phyloP scores from a whole-genome alignment of 1,284 basidiomycete species.

The Meira miltonrushii region DNA sequence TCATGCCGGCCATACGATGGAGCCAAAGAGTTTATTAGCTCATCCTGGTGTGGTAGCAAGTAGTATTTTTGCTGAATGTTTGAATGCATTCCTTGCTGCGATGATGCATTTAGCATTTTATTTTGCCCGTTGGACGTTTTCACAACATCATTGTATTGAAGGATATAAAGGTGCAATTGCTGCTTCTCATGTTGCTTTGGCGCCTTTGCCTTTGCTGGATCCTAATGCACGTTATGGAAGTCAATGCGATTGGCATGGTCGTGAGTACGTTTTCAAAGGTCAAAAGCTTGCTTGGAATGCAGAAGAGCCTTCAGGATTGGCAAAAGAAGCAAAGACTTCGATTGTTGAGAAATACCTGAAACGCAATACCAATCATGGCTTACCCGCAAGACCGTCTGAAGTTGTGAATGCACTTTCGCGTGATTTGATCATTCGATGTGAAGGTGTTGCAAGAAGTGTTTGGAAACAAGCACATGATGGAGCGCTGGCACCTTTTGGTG shows the following conservation, averaged over 20 bases:
- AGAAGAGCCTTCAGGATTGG: not conserved
- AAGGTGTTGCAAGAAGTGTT: constrained; percentile 25
- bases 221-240: constrained; percentile 40
- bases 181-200: constrained; percentile 39
- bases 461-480: constrained; percentile 33
- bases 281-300: constrained; percentile 36
- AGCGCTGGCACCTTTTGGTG: constrained; percentile 26
- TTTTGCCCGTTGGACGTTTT: constrained; percentile 43
- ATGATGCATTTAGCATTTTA: constrained; percentile 46
- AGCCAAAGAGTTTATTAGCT: constrained; percentile 40
- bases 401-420: constrained; percentile 14
- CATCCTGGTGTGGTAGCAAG: constrained; percentile 53
- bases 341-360: not conserved
- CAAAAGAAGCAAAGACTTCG: constrained; percentile 5
- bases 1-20: constrained; percentile 6
- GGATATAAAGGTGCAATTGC: constrained; percentile 49
- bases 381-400: constrained; percentile 17
- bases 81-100: constrained; percentile 31
- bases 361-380: too few species aligned
- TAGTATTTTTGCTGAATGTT: constrained; percentile 48
- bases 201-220: constrained; percentile 29
- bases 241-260: constrained; percentile 36
- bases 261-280: constrained; percentile 43
- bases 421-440: constrained; percentile 16
- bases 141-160: constrained; percentile 47